Evolutionary conservation across 805 yeast genomes (phyloP).

Genomic region (Yarrowia divulgata): DNA sequence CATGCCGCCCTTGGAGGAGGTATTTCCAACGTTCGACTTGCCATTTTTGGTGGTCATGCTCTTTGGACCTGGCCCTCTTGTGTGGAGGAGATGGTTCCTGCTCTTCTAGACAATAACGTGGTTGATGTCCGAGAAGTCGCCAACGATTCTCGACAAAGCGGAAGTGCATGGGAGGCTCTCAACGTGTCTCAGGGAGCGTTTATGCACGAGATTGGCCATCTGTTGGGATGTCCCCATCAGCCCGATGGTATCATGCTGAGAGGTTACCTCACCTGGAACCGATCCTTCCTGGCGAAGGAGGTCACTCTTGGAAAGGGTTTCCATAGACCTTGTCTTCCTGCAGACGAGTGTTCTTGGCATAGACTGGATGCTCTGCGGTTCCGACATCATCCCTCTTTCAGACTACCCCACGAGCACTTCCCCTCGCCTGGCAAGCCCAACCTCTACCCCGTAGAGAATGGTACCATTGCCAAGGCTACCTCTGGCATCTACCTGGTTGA

Average conservation of each 20-base stretch:
- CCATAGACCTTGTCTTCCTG: slow-evolving; percentile 52
- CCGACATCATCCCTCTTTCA: slow-evolving; percentile 79
- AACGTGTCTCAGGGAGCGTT: slow-evolving; percentile 91
- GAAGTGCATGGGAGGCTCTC: slow-evolving; percentile 88
- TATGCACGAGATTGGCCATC: slow-evolving; percentile 94
- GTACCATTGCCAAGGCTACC: slow-evolving; percentile 59
- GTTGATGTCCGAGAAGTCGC: slow-evolving; percentile 77
- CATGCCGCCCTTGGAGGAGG: slow-evolving; percentile 98
- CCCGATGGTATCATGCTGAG: slow-evolving; percentile 89
- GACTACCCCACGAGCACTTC: slow-evolving; percentile 66
- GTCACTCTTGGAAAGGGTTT: slow-evolving; percentile 39
- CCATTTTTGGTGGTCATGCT: slow-evolving; percentile 94
- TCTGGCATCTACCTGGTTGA: slow-evolving; percentile 82
- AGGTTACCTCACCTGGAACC: slow-evolving; percentile 79
- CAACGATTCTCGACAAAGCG: slow-evolving; percentile 84
- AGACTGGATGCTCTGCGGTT: slow-evolving; percentile 79
- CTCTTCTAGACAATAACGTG: slow-evolving; percentile 75
- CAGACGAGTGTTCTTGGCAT: slow-evolving; percentile 87
- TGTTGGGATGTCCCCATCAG: slow-evolving; percentile 91
- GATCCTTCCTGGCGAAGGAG: slow-evolving; percentile 82
- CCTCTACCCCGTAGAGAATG: slow-evolving; percentile 57
- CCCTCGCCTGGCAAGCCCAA: slow-evolving; percentile 54
- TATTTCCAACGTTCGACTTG: slow-evolving; percentile 69
- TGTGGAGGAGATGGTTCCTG: slow-evolving; percentile 70
- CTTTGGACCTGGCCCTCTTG: slow-evolving; percentile 91